A percentile compares a stretch with the other conserved stretches of the same genome.
These are phyloP conservation scores for Paracamarosporium sp. DNA, from an alignment of 2,329 filamentous ascomycete genomes.

Conservation along the genomic window DNA sequence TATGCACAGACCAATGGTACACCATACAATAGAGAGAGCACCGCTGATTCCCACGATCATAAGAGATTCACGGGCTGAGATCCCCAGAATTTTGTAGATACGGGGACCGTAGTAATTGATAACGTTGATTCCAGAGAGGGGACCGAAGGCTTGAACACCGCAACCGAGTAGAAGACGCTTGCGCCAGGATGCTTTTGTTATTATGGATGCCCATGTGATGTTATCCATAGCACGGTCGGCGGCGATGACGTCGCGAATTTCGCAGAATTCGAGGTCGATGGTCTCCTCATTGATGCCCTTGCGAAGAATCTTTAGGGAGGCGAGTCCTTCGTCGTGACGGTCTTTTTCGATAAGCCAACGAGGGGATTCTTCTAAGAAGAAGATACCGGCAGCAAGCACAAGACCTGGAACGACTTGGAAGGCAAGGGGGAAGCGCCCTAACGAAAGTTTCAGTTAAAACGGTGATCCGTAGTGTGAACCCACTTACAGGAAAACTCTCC, in stretches of 20 bases:
- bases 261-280: conserved; percentile 29
- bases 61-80: conserved; percentile 53
- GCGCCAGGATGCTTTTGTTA: conserved; percentile 54
- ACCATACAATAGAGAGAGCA: conserved; percentile 57
- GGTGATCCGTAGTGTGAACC: not conserved
- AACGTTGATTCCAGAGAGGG: conserved; percentile 56
- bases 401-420: conserved; percentile 51
- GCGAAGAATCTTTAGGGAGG: conserved; percentile 25
- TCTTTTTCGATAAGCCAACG: conserved; percentile 65
- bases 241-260: conserved; percentile 29
- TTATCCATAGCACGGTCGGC: conserved; percentile 37
- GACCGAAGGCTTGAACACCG: conserved; percentile 58
- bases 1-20: conserved; percentile 53
- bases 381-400: conserved; percentile 54
- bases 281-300: conserved; percentile 23
- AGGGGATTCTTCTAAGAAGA: conserved; percentile 65
- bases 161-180: conserved; percentile 56
- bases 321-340: conserved; percentile 55
- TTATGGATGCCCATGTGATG: conserved; percentile 51
- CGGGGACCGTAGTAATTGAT: conserved; percentile 53
- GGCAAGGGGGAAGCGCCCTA: conserved; percentile 49
- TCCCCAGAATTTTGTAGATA: conserved; percentile 54
- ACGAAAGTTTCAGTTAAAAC: not conserved
- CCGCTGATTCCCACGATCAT: conserved; percentile 61
- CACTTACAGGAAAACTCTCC: conserved; percentile 29